phyloP scores from a whole-genome alignment of 176 grass and related monocot genomes.

The Poa annua region DNA sequence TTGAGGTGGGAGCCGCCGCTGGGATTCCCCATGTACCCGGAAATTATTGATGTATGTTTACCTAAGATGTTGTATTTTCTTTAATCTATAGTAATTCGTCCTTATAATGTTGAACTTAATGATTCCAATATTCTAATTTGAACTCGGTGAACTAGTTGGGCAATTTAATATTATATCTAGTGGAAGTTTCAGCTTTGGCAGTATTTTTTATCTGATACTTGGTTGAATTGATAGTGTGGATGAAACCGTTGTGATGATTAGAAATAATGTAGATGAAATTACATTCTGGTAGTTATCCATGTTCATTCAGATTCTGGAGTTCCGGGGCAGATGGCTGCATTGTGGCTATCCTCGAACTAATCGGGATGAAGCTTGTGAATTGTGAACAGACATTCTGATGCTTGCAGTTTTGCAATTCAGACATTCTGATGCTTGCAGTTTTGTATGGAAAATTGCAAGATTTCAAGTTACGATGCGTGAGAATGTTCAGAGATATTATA shows the following conservation, averaged over 20 bases:
- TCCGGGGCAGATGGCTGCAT: not conserved
- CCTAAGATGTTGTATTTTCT: conserved; percentile 59
- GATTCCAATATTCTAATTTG: conserved; percentile 45
- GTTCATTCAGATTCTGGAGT: not conserved
- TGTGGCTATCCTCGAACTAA: not conserved
- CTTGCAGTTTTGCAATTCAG: not conserved
- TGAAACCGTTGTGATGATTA: conserved; percentile 3
- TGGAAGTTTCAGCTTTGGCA: conserved; percentile 1
- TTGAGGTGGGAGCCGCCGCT: conserved; percentile 38
- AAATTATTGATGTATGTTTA: conserved; percentile 54
- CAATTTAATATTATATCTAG: conserved; percentile 42
- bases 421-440: not conserved
- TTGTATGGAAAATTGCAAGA: not conserved
- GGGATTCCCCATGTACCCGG: conserved; percentile 53
- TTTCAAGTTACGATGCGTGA: not conserved
- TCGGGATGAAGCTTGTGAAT: not conserved
- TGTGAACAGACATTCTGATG: not conserved
- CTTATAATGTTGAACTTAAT: conserved; percentile 45
- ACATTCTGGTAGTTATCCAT: conserved; percentile 1
- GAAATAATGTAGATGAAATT: conserved; percentile 8
- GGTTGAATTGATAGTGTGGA: conserved; percentile 14
- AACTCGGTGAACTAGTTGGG: conserved; percentile 22
- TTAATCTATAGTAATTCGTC: conserved; percentile 48
- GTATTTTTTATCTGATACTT: not conserved
- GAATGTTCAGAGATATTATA: not conserved